Conservation (phyloP, 352 stramenopile genomes). For the Globisporangium radiosum region DNA sequence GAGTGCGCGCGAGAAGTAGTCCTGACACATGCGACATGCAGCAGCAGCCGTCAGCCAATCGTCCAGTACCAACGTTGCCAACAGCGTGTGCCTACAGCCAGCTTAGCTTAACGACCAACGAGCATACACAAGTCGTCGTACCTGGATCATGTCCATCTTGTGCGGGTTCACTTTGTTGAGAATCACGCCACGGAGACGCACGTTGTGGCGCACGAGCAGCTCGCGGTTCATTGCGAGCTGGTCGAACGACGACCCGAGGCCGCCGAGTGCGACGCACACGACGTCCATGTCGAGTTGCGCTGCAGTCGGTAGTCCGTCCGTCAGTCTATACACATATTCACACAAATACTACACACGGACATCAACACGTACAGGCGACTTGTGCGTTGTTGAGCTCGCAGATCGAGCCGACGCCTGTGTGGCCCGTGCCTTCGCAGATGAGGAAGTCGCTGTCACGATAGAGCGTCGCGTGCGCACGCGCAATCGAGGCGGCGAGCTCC, state of each 20-base stretch:
- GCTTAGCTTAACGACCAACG: no score
- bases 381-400: slow-evolving; percentile 89
- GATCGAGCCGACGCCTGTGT: slow-evolving; percentile 89
- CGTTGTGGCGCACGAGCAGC: slow-evolving; percentile 72
- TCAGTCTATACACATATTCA: neutral
- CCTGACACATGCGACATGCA: slow-evolving; percentile 17
- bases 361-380: slow-evolving; percentile 51
- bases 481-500: slow-evolving; percentile 78
- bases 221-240: slow-evolving; percentile 82
- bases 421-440: slow-evolving; percentile 93
- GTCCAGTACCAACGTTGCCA: no score
- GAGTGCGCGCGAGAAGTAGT: slow-evolving; percentile 88
- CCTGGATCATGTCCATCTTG: slow-evolving; percentile 90
- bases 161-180: slow-evolving; percentile 85
- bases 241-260: slow-evolving; percentile 81
- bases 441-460: slow-evolving; percentile 87
- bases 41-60: neutral
- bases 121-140: slow-evolving; percentile 7
- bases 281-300: slow-evolving; percentile 77
- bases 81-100: no score
- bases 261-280: slow-evolving; percentile 72
- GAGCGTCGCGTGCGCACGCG: slow-evolving; percentile 73
- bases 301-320: slow-evolving; percentile 9
- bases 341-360: neutral
- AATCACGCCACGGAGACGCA: slow-evolving; percentile 73